A percentile compares a stretch with the other conserved stretches of the same genome.
These are phyloP conservation scores for Dendrobium officinale DNA, from an alignment of 106 monocot species.

Conservation along the genomic window DNA sequence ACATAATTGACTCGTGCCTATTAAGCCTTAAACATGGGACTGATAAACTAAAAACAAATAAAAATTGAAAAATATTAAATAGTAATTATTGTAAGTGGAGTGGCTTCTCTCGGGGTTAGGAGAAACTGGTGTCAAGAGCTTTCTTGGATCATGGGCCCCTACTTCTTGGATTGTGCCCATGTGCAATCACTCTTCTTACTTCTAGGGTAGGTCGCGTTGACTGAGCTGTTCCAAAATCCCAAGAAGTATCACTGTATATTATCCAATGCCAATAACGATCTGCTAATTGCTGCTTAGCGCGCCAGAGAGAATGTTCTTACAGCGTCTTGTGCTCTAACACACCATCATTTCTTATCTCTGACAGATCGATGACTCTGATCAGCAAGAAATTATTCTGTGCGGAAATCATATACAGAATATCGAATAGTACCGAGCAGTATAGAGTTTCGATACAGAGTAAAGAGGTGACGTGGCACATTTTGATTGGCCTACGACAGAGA, in stretches of 20 bases:
- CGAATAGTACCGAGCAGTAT: no score
- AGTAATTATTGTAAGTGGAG: not conserved
- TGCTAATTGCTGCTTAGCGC: not conserved
- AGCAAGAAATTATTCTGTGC: no score
- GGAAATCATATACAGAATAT: no score
- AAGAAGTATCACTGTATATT: not conserved
- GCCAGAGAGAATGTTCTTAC: not conserved
- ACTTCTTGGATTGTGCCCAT: slow-evolving; percentile 3
- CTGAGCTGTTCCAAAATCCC: not conserved
- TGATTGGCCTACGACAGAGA: no score
- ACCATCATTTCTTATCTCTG: no score
- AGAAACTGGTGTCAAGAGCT: not conserved
- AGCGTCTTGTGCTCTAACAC: no score
- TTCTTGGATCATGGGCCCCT: slow-evolving; percentile 7
- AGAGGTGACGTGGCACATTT: no score
- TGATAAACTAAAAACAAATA: not conserved
- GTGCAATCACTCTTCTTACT: not conserved
- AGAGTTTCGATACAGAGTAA: no score
- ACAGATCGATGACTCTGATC: no score
- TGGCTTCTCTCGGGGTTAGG: not conserved
- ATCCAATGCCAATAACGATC: not conserved
- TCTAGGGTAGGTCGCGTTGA: not conserved
- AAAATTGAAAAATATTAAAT: not conserved
- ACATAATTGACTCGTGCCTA: no score
- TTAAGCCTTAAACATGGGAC: not conserved